These are phyloP conservation scores for Zygosaccharomyces pseudobailii DNA, from an alignment of 1,139 yeast genomes.

Conservation along the genomic window DNA sequence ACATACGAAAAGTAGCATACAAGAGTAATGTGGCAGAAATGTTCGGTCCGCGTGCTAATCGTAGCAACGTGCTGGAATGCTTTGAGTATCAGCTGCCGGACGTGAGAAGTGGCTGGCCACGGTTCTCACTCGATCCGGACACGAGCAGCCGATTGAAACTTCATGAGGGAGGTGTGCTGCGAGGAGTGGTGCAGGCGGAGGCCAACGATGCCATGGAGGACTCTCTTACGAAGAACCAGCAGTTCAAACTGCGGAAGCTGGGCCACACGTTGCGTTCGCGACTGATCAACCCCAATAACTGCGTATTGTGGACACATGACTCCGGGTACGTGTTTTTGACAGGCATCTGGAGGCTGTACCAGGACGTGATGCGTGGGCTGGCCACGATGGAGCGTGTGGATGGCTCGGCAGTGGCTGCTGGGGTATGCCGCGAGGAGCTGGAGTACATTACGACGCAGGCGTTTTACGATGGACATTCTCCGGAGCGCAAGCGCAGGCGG, in stretches of 20 bases:
- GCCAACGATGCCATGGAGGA: slow-evolving; percentile 3
- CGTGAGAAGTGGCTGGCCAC: slow-evolving; percentile 5
- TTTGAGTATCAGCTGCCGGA: slow-evolving; percentile 31
- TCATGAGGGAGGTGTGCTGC: background rate
- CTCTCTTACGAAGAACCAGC: slow-evolving; percentile 30
- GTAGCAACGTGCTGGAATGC: slow-evolving; percentile 21
- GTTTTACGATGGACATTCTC: slow-evolving; percentile 9
- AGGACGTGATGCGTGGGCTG: slow-evolving; percentile 33
- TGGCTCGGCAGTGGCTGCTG: slow-evolving; percentile 9
- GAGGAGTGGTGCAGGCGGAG: background rate
- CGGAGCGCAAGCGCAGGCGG: slow-evolving; percentile 12
- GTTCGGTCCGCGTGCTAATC: slow-evolving; percentile 3
- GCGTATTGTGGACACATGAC: slow-evolving; percentile 85
- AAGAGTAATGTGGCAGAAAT: slow-evolving; percentile 15
- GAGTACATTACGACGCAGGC: slow-evolving; percentile 10
- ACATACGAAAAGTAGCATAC: slow-evolving; percentile 12
- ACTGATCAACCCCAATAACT: slow-evolving; percentile 38
- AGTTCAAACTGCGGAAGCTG: slow-evolving; percentile 28
- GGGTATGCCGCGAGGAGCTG: slow-evolving; percentile 14
- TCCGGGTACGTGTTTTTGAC: slow-evolving; percentile 89
- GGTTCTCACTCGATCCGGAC: background rate
- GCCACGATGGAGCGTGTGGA: slow-evolving; percentile 10
- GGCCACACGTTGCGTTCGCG: slow-evolving; percentile 20
- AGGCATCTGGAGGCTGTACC: slow-evolving; percentile 71
- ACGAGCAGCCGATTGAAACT: background rate